Percentiles rank a stretch among this genome's conserved stretches.
Conservation (phyloP, 176 grass and related monocot species). For the Carex pumila region DNA sequence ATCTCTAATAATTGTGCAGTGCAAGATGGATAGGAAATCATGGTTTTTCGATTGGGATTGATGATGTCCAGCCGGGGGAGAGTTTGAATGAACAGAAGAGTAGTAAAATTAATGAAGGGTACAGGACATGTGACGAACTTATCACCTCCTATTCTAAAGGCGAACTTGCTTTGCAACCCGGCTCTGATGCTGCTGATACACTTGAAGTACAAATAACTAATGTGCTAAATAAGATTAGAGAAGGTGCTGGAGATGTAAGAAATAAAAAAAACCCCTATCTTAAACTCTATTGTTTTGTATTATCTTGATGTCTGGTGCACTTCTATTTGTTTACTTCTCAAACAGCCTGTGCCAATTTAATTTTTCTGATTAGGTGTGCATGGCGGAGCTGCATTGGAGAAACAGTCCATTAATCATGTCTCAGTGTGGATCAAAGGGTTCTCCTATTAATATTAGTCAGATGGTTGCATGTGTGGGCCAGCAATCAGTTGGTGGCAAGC, state of each 20-base stretch:
- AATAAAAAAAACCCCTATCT: slow-evolving; percentile 26
- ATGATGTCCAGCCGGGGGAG: slow-evolving; percentile 85
- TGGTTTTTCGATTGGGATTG: slow-evolving; percentile 94
- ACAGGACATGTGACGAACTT: slow-evolving; percentile 63
- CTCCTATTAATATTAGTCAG: slow-evolving; percentile 95
- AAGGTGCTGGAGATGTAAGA: slow-evolving; percentile 58
- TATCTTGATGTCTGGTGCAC: background rate
- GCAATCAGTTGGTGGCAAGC: slow-evolving; percentile 90
- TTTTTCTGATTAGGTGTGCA: slow-evolving; percentile 59
- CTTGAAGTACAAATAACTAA: slow-evolving; percentile 61
- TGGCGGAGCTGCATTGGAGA: slow-evolving; percentile 77
- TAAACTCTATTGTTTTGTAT: background rate
- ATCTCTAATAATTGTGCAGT: slow-evolving; percentile 32
- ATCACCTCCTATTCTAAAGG: slow-evolving; percentile 66
- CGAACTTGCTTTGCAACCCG: slow-evolving; percentile 49
- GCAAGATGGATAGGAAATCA: slow-evolving; percentile 98
- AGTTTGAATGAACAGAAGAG: slow-evolving; percentile 60
- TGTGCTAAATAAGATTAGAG: slow-evolving; percentile 75
- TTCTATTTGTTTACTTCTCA: slow-evolving; percentile 4
- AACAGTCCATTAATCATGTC: slow-evolving; percentile 99
- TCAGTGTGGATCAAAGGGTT: slow-evolving; percentile 98
- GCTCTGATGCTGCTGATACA: slow-evolving; percentile 61
- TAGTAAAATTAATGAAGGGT: slow-evolving; percentile 56
- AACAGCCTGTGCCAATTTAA: background rate
- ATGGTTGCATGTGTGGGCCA: slow-evolving; percentile 98